These are phyloP conservation scores for Neopestalotiopsis sp. DNA, from an alignment of 2,329 filamentous ascomycete species.

Conservation along the genomic window DNA sequence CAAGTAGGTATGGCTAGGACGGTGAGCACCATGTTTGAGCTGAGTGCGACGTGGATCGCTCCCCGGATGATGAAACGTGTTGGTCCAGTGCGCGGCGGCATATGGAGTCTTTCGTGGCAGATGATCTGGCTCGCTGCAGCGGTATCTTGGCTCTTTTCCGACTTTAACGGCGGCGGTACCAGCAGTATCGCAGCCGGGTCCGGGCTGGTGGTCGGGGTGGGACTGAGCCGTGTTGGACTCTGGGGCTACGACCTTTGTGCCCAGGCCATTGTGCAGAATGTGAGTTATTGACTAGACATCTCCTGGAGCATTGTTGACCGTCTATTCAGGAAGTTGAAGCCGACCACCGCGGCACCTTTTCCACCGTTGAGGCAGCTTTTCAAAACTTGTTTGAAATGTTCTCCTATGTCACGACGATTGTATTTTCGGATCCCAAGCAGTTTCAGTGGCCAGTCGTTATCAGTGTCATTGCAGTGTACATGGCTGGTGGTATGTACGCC, in stretches of 20 bases:
- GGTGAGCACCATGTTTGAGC: conserved; percentile 58
- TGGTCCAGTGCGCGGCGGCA: conserved; percentile 65
- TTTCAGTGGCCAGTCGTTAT: conserved; percentile 69
- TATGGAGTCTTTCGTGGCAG: conserved; percentile 75
- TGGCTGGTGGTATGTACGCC: conserved; percentile 57
- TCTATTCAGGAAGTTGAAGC: conserved; percentile 55
- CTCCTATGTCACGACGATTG: conserved; percentile 68
- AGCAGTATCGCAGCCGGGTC: conserved; percentile 43
- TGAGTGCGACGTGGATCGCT: conserved; percentile 64
- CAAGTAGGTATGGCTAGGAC: conserved; percentile 60
- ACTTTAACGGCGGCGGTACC: conserved; percentile 21
- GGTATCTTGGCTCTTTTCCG: conserved; percentile 45
- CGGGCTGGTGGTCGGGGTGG: conserved; percentile 54
- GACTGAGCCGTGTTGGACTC: conserved; percentile 63
- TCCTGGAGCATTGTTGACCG: not conserved
- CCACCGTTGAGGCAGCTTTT: conserved; percentile 67
- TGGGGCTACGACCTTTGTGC: conserved; percentile 66
- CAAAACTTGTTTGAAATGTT: conserved; percentile 75
- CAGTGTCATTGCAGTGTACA: conserved; percentile 57
- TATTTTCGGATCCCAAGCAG: conserved; percentile 65
- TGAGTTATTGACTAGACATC: conserved; percentile 31
- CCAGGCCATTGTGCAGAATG: conserved; percentile 67
- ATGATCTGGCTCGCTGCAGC: conserved; percentile 57
- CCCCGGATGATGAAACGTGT: conserved; percentile 60
- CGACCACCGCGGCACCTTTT: conserved; percentile 69